Evolutionary conservation across 352 stramenopile species (phyloP).

Genomic region (Phytophthora citricola): DNA sequence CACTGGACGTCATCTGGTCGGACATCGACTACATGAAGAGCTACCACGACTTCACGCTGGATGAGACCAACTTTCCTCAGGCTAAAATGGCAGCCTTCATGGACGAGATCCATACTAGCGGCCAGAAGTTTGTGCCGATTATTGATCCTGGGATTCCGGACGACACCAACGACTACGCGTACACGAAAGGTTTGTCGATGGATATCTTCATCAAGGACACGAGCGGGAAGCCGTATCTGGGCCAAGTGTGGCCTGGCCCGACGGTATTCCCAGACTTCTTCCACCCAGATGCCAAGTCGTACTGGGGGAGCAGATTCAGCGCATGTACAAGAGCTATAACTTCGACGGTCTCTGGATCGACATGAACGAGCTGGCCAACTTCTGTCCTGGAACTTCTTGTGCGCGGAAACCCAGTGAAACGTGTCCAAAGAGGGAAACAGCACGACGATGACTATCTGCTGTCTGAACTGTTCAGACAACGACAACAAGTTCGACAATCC

Average conservation of each 20-base stretch:
- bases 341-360: slow-evolving; percentile 89
- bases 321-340: slow-evolving; percentile 55
- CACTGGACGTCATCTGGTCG: slow-evolving; percentile 64
- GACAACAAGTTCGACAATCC: slow-evolving; percentile 61
- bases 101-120: slow-evolving; percentile 53
- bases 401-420: slow-evolving; percentile 36
- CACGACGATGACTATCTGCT: slow-evolving; percentile 55
- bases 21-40: slow-evolving; percentile 76
- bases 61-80: slow-evolving; percentile 53
- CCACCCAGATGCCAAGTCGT: slow-evolving; percentile 63
- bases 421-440: slow-evolving; percentile 47
- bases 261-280: slow-evolving; percentile 88
- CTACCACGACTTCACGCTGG: slow-evolving; percentile 73
- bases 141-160: slow-evolving; percentile 80
- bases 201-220: slow-evolving; percentile 86
- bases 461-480: slow-evolving; percentile 46
- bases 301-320: slow-evolving; percentile 72
- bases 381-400: slow-evolving; percentile 61
- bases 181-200: slow-evolving; percentile 60
- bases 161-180: slow-evolving; percentile 44
- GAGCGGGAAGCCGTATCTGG: slow-evolving; percentile 63
- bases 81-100: slow-evolving; percentile 47
- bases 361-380: slow-evolving; percentile 90
- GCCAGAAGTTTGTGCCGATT: slow-evolving; percentile 82
- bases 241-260: slow-evolving; percentile 84